Evolutionary conservation across 2,329 filamentous ascomycete genomes (phyloP), one percentile per base, ranked within the genome.

Genomic region (Penicillium decumbens): DNA sequence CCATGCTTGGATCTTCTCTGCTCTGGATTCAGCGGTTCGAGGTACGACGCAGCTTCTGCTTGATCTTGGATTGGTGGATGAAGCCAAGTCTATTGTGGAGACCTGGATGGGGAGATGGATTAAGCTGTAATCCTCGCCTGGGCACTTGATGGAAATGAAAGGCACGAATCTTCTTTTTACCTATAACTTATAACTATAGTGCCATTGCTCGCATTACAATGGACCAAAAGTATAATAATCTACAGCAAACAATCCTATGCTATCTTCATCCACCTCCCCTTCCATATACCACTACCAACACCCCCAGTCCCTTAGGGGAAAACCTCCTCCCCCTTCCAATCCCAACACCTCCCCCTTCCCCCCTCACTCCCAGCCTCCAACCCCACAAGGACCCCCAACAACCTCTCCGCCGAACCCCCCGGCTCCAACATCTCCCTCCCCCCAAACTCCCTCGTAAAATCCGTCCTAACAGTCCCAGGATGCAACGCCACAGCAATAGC

Each of bases 401-500:
- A 69, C 65, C 76, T 79, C 71, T 81, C 80, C 0, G 81, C 87
- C 18, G 85, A 82, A 62, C 79, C 84, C 53, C 84, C 82, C 1
- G 82, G 76, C 51, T 77, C 80, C 58, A 92, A 84, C 57, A 93
- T 70, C 67, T 84, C 83, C 57, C 86, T 82, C 35, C 76, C 80
- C 88, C 87, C 92, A 64, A 88, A 93, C 38, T 83, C 82, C 61
- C 75, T 78, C 55, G 83, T 89, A 53, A 95, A 71, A 8, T 79
- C 83, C 43, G 88, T 93, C 72, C 79, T 83, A 42, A 93, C 88
- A 1, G 88, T 93, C 2, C 89, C 88, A 1, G 89, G 89, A 69
- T 93, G 89, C 62, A 93, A 77, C 8, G 79, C 80, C 9, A 95
- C 72, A 1, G 82, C 82, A 56, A 89, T 75, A 0, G 85, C 87